Evolutionary conservation across 306 rosid species (phyloP).

Genomic region (Lathyrus tuberosus): DNA sequence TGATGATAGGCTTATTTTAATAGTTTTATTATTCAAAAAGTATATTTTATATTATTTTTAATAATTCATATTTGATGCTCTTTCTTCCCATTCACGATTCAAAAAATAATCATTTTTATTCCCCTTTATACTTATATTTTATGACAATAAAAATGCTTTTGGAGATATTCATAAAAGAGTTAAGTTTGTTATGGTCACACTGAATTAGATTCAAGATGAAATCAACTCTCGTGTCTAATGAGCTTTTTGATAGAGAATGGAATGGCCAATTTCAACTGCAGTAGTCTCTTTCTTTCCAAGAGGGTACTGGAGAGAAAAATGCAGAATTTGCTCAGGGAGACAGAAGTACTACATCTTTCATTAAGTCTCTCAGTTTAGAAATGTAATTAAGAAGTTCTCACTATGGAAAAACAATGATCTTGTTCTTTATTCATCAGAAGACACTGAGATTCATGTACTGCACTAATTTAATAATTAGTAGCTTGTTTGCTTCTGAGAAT

Average conservation of each 20-base stretch:
- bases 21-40: background rate
- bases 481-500: background rate
- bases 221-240: background rate
- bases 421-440: background rate
- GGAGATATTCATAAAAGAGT: background rate
- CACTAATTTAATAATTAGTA: background rate
- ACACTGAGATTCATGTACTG: background rate
- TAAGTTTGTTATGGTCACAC: background rate
- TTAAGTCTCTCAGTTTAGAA: background rate
- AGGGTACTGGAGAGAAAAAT: background rate
- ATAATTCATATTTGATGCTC: background rate
- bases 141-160: background rate
- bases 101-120: background rate
- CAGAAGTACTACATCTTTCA: background rate
- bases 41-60: background rate
- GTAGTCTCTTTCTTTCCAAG: no score
- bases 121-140: slow-evolving; percentile 4
- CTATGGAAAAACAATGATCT: background rate
- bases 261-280: no score
- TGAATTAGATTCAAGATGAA: background rate
- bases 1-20: background rate
- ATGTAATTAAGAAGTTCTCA: background rate
- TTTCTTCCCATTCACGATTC: background rate
- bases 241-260: background rate
- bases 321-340: background rate